phyloP scores from a whole-genome alignment of 371 early-diverging fungal species.

The Thermomucor indicae-seudaticae region DNA sequence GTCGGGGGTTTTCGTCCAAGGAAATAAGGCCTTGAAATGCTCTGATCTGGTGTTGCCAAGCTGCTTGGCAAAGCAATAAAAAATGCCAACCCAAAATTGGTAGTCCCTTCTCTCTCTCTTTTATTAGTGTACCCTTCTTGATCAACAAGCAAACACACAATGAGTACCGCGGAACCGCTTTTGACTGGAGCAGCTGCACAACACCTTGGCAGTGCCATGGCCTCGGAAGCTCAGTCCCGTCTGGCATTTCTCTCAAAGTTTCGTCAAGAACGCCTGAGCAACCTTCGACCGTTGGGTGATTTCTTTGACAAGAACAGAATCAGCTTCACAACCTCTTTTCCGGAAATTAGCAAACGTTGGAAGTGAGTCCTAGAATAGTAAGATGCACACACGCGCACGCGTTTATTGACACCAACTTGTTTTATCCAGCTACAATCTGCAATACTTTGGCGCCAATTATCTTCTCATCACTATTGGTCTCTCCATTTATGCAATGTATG shows the following conservation, averaged over 20 bases:
- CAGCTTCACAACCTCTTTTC: slow-evolving; percentile 46
- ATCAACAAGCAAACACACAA: no score
- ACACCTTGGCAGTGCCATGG: slow-evolving; percentile 24
- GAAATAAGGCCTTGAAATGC: no score
- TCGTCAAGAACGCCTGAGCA: slow-evolving; percentile 37
- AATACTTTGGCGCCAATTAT: slow-evolving; percentile 65
- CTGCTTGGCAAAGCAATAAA: no score
- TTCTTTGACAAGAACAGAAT: slow-evolving; percentile 63
- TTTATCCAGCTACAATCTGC: slow-evolving; percentile 60
- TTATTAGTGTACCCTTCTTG: no score
- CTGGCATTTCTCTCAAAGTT: slow-evolving; percentile 34
- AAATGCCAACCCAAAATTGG: no score
- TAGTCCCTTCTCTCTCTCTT: no score
- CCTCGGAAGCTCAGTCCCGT: slow-evolving; percentile 34
- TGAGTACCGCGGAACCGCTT: background rate
- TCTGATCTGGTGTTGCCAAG: no score
- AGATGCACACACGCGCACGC: background rate
- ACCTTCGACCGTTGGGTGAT: slow-evolving; percentile 53
- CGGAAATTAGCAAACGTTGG: slow-evolving; percentile 44
- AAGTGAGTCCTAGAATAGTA: slow-evolving; percentile 46
- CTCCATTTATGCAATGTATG: slow-evolving; percentile 62
- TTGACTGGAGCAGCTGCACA: slow-evolving; percentile 70
- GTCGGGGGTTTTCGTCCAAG: no score
- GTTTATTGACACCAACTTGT: background rate
- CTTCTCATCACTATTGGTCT: slow-evolving; percentile 53